Percentiles rank a stretch among this genome's conserved stretches.
phyloP scores from a whole-genome alignment of 352 stramenopile genomes.

The Stramenopiles sp. region DNA sequence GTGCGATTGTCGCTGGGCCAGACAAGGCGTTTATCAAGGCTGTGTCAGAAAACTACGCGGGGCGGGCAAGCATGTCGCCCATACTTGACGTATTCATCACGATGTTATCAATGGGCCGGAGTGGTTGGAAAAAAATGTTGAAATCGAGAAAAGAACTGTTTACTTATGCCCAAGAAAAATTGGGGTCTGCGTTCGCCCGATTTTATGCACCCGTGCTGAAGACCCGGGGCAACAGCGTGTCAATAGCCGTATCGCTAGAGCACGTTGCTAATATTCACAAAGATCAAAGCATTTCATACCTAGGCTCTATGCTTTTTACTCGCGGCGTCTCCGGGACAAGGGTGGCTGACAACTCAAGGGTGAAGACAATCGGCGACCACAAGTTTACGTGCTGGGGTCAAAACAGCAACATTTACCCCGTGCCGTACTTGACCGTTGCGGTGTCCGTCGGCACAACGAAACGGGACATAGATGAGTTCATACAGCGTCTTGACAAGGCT shows the following conservation, averaged over 20 bases:
- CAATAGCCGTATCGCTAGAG: constrained; percentile 70
- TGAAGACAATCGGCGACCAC: constrained; percentile 64
- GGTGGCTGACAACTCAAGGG: constrained; percentile 58
- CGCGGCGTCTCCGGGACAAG: constrained; percentile 63
- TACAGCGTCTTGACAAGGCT: constrained; percentile 65
- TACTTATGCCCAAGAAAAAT: constrained; percentile 41
- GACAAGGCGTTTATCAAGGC: constrained; percentile 44
- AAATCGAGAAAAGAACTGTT: constrained; percentile 51
- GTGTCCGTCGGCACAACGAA: constrained; percentile 77
- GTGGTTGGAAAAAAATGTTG: constrained; percentile 64
- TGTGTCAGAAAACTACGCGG: constrained; percentile 80
- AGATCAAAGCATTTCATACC: constrained; percentile 38
- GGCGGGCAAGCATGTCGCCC: constrained; percentile 75
- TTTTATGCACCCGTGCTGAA: background rate
- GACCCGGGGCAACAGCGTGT: constrained; percentile 26
- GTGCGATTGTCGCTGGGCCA: constrained; percentile 51
- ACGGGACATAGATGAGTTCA: constrained; percentile 72
- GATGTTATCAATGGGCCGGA: constrained; percentile 83
- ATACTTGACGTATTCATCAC: constrained; percentile 96
- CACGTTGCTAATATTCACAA: constrained; percentile 26
- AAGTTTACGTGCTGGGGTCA: constrained; percentile 78
- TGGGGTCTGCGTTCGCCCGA: constrained; percentile 31
- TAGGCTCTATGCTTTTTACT: constrained; percentile 96
- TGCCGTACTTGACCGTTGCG: constrained; percentile 85
- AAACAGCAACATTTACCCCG: constrained; percentile 53